phyloP scores from a whole-genome alignment of 305 asterid genomes.

The Fraxinus xanthoxyloides region DNA sequence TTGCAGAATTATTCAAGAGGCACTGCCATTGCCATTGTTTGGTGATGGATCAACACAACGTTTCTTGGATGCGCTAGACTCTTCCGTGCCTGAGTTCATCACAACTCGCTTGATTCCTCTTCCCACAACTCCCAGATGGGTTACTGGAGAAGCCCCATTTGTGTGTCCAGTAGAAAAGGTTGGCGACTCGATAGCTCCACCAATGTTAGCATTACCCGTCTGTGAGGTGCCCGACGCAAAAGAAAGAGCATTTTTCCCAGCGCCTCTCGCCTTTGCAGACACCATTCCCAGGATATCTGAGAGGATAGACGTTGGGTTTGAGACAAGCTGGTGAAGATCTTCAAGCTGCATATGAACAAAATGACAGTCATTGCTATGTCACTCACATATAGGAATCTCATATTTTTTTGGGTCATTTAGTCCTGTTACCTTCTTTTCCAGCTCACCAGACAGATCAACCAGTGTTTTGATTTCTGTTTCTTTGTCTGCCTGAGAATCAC shows the following conservation, averaged over 20 bases:
- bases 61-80: constrained; percentile 50
- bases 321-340: constrained; percentile 77
- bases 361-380: constrained; percentile 1
- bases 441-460: constrained; percentile 59
- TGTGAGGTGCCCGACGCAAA: constrained; percentile 50
- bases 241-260: constrained; percentile 34
- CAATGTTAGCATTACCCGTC: constrained; percentile 34
- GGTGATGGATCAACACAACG: constrained; percentile 55
- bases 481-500: constrained; percentile 38
- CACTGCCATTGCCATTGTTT: constrained; percentile 35
- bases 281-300: constrained; percentile 59
- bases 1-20: constrained; percentile 27
- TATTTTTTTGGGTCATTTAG: neutral
- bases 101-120: constrained; percentile 89
- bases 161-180: constrained; percentile 69
- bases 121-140: constrained; percentile 91
- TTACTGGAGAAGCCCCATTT: constrained; percentile 53
- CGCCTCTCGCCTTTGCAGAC: constrained; percentile 54
- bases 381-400: neutral
- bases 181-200: constrained; percentile 46
- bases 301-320: constrained; percentile 67
- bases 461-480: constrained; percentile 75
- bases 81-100: constrained; percentile 41
- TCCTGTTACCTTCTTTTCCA: constrained; percentile 73
- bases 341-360: constrained; percentile 64